Base-by-base conservation (phyloP, 352 stramenopile genomes). In the Elongisporangium undulatum region DNA sequence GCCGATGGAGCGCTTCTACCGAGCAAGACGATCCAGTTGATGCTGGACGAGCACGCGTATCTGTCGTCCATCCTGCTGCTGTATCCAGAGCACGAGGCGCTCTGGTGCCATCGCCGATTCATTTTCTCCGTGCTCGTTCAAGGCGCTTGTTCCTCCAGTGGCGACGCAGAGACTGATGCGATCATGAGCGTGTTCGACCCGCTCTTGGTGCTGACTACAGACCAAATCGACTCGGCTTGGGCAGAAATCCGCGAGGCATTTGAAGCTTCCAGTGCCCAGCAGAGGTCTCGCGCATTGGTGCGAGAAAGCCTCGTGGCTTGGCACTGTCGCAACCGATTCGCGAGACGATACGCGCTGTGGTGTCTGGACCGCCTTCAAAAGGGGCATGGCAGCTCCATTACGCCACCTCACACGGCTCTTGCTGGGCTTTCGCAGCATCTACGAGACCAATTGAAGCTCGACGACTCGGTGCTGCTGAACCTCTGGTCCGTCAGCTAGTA, bases 101-200 rank as follows among this genome's bases (percentile, higher is more conserved):
- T 92, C 0, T 94, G 85, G 82, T 94, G 83, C 54, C 79, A 94
- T 62, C 82, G 85, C 38, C 82, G 85, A 26, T 90, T 82, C 22
- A 61, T 92, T 15, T 50, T 89, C 22, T 71, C 89, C 38, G 29
- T 63, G n/a, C 50, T 87, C 22, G 38, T 89, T 13, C 51, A 61
- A 19, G 34, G 70, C 16, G 20, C 60, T 22, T 3, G 9, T 8
- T 23, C 19, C 24, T 21, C 8, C 13, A 24, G 49, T 21, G 21
- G n/a, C 0, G 16, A 12, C n/a, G 49, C 12, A 48, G 45, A n/a
- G 16, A 29, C 20, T 29, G 24, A 62, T 19, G 24, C 23, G n/a
- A 17, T 59, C 1, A 61, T 64, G 3, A 26, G 39, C 49, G 51
- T 58, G 53, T 20, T 51, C 12, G 55, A 64, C 9, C 59, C 63